Percentiles rank a stretch among this genome's conserved stretches.
Evolutionary conservation across 208 protist genomes (phyloP).

Genomic region (Paratrypanosoma confusum): DNA sequence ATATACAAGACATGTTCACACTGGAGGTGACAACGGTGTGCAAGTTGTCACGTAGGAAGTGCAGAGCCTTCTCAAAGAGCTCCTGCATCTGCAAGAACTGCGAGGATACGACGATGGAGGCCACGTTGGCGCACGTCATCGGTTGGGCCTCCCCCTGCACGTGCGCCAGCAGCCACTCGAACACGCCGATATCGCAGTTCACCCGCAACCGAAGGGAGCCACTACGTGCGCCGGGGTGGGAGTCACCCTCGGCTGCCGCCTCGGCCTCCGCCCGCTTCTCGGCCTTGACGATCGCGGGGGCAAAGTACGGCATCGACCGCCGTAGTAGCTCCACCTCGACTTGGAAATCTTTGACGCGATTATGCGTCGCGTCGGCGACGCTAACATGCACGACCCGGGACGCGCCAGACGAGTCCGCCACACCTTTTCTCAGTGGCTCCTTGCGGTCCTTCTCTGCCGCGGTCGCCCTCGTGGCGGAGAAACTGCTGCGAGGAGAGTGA

Average conservation of each 20-base stretch:
- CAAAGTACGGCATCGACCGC: slow-evolving; percentile 56
- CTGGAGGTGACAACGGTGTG: slow-evolving; percentile 36
- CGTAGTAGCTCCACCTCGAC: slow-evolving; percentile 34
- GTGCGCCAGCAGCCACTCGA: slow-evolving; percentile 63
- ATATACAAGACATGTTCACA: slow-evolving; percentile 48
- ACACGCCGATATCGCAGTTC: slow-evolving; percentile 55
- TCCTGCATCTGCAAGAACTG: slow-evolving; percentile 58
- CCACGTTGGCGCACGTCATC: slow-evolving; percentile 37
- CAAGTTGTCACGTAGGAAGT: slow-evolving; percentile 44
- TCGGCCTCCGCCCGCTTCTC: slow-evolving; percentile 15
- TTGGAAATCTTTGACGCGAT: slow-evolving; percentile 24
- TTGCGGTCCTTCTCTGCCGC: no score
- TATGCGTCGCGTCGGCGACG: slow-evolving; percentile 38
- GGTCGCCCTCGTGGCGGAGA: no score
- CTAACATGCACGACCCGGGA: slow-evolving; percentile 42
- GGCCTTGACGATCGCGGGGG: slow-evolving; percentile 31
- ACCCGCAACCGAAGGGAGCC: slow-evolving; percentile 29
- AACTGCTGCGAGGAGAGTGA: no score
- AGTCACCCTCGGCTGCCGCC: slow-evolving; percentile 7
- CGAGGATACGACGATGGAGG: slow-evolving; percentile 54
- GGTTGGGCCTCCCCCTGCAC: slow-evolving; percentile 19
- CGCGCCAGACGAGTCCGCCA: no score
- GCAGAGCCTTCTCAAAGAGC: slow-evolving; percentile 36
- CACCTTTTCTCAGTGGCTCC: no score
- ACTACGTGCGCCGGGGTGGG: slow-evolving; percentile 3